Evolutionary conservation across 2,329 filamentous ascomycete genomes (phyloP).

Genomic region (Dactylonectria macrodidyma): DNA sequence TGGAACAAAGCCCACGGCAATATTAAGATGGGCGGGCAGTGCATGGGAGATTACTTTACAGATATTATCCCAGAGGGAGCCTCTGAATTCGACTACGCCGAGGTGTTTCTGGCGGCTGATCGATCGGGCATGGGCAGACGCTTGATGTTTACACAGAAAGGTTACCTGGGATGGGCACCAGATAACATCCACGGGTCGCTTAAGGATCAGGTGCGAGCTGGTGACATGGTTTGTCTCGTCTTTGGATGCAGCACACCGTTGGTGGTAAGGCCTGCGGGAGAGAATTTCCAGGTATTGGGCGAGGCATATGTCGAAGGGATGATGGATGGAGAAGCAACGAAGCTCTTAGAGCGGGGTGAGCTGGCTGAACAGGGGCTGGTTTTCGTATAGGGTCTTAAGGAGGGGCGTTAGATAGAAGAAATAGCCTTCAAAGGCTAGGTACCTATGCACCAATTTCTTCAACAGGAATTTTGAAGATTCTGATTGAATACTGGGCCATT

Average conservation of each 20-base stretch:
- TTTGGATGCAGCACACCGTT: slow-evolving; percentile 33
- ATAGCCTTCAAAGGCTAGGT: neutral
- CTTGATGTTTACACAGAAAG: slow-evolving; percentile 29
- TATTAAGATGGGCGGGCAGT: slow-evolving; percentile 16
- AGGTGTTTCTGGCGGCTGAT: slow-evolving; percentile 27
- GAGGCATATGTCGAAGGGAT: slow-evolving; percentile 34
- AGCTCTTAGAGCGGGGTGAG: slow-evolving; percentile 14
- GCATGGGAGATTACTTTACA: slow-evolving; percentile 26
- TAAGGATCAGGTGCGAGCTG: slow-evolving; percentile 19
- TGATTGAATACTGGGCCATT: neutral
- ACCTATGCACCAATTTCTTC: neutral
- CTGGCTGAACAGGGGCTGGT: slow-evolving; percentile 19
- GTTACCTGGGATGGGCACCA: slow-evolving; percentile 32
- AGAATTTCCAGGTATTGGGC: slow-evolving; percentile 22
- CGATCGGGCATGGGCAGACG: slow-evolving; percentile 24
- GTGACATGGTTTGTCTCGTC: slow-evolving; percentile 23
- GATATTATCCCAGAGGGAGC: slow-evolving; percentile 20
- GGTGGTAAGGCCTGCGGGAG: slow-evolving; percentile 16
- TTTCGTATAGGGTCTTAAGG: neutral
- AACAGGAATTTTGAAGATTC: neutral
- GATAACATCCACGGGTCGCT: slow-evolving; percentile 24
- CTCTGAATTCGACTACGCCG: slow-evolving; percentile 29
- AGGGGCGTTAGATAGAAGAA: neutral
- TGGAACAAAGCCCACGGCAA: slow-evolving; percentile 21
- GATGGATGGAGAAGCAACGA: slow-evolving; percentile 29